Evolutionary conservation across 2,329 filamentous ascomycete genomes (phyloP).

Genomic region (Ascocoryne sarcoides): DNA sequence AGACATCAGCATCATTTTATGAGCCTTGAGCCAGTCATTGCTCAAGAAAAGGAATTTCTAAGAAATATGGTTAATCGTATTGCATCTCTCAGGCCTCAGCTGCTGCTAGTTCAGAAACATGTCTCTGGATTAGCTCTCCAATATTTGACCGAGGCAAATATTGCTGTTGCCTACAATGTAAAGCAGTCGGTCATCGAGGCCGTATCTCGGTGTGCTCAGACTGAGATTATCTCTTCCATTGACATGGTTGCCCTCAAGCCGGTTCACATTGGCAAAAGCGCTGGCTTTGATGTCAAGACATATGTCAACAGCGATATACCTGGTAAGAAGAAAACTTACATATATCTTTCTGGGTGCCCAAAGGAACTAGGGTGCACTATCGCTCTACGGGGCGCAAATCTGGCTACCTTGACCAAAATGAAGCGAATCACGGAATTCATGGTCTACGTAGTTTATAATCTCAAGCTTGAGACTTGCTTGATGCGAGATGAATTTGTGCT

Average conservation of each 20-base stretch:
- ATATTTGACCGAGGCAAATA: slow-evolving; percentile 77
- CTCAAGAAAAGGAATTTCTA: slow-evolving; percentile 90
- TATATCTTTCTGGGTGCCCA: slow-evolving; percentile 85
- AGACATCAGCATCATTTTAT: slow-evolving; percentile 91
- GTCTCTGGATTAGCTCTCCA: slow-evolving; percentile 87
- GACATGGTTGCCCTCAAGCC: slow-evolving; percentile 77
- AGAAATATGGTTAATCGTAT: slow-evolving; percentile 89
- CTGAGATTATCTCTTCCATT: slow-evolving; percentile 85
- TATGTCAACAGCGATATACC: slow-evolving; percentile 71
- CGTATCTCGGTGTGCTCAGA: slow-evolving; percentile 84
- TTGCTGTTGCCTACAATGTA: slow-evolving; percentile 92
- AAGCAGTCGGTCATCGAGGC: slow-evolving; percentile 94
- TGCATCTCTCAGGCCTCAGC: slow-evolving; percentile 70
- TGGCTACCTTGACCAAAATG: slow-evolving; percentile 62
- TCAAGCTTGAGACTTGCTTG: slow-evolving; percentile 89
- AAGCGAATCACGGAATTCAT: slow-evolving; percentile 97
- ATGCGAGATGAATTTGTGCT: slow-evolving; percentile 89
- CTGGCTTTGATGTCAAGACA: slow-evolving; percentile 90
- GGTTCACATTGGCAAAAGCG: slow-evolving; percentile 69
- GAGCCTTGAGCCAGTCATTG: slow-evolving; percentile 93
- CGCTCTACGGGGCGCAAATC: slow-evolving; percentile 73
- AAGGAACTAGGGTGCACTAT: slow-evolving; percentile 93
- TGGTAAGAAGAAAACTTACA: slow-evolving; percentile 84
- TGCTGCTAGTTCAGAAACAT: slow-evolving; percentile 86
- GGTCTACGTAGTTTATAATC: slow-evolving; percentile 97